Conservation (phyloP, 768 basidiomycete species). For the Suillus plorans region DNA sequence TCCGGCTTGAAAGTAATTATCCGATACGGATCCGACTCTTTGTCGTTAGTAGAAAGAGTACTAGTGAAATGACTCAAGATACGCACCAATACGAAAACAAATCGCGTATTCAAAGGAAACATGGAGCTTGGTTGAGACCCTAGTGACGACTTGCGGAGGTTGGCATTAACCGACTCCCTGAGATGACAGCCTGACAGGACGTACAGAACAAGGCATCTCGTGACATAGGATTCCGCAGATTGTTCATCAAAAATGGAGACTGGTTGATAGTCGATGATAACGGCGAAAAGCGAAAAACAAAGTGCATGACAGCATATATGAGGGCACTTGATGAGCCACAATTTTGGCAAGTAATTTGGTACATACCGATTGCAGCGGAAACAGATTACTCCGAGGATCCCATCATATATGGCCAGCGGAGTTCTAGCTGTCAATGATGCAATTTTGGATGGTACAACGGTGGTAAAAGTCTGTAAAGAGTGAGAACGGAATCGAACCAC, state of each 20-base stretch:
- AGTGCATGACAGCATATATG: neutral
- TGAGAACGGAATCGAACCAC: neutral
- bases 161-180: neutral
- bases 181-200: neutral
- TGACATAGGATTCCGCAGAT: neutral
- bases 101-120: neutral
- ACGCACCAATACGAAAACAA: neutral
- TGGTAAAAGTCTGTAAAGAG: neutral
- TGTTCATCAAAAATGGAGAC: neutral
- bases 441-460: neutral
- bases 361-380: neutral
- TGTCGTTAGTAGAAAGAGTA: neutral
- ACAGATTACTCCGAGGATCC: neutral
- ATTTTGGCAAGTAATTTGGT: neutral
- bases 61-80: neutral
- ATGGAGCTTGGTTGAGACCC: neutral
- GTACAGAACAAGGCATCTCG: neutral
- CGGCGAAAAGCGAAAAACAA: neutral
- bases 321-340: neutral
- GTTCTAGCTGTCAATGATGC: neutral
- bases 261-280: neutral
- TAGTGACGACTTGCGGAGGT: neutral
- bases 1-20: constrained; percentile 1
- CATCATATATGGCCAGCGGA: neutral
- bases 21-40: neutral